Conservation (phyloP, 257 asterid species). For the Primulina eburnea region DNA sequence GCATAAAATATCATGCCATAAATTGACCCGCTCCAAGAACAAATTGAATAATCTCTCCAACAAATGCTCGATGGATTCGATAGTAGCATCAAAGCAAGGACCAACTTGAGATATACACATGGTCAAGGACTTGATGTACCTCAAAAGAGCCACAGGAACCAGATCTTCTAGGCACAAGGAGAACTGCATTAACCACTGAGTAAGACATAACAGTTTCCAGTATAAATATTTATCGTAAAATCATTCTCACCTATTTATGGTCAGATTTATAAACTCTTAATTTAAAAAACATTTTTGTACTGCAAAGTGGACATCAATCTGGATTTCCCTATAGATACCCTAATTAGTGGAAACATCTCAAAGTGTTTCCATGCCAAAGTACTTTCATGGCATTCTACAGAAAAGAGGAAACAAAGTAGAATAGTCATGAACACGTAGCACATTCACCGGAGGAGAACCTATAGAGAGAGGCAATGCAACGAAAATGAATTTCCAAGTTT, state of each 20-base stretch:
- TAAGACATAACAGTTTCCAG: slow-evolving; percentile 26
- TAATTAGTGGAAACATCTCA: slow-evolving; percentile 16
- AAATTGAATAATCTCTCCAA: slow-evolving; percentile 85
- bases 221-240: slow-evolving; percentile 20
- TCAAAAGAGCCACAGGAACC: slow-evolving; percentile 84
- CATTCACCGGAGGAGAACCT: not conserved
- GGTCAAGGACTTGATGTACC: slow-evolving; percentile 76
- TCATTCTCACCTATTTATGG: not conserved
- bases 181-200: slow-evolving; percentile 59
- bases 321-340: slow-evolving; percentile 15
- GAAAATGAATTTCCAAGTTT: not conserved
- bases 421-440: not conserved
- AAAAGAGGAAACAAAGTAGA: not conserved
- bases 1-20: slow-evolving; percentile 86
- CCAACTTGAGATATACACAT: slow-evolving; percentile 47
- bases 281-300: slow-evolving; percentile 9
- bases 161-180: slow-evolving; percentile 95
- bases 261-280: slow-evolving; percentile 2
- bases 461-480: not conserved
- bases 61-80: slow-evolving; percentile 47
- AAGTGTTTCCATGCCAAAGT: not conserved
- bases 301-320: slow-evolving; percentile 5
- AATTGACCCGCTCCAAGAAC: slow-evolving; percentile 80
- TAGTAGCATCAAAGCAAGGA: slow-evolving; percentile 33
- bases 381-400: slow-evolving; percentile 3